phyloP scores from a whole-genome alignment of 257 asterid genomes.

The Haberlea rhodopensis region DNA sequence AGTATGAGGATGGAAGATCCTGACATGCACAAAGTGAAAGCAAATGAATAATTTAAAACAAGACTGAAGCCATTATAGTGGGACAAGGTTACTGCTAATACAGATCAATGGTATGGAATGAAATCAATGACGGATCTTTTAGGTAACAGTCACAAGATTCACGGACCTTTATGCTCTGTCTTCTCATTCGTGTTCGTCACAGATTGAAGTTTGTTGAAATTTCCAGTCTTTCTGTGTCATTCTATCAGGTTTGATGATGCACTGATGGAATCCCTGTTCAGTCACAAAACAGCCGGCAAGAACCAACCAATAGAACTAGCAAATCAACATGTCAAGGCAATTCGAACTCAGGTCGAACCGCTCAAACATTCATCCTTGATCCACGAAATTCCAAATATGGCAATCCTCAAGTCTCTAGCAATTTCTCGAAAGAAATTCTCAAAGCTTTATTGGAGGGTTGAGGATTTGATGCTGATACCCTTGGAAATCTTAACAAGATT shows the following conservation, averaged over 20 bases:
- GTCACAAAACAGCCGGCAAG: constrained; percentile 39
- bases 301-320: constrained; percentile 29
- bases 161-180: no score
- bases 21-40: constrained; percentile 20
- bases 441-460: constrained; percentile 58
- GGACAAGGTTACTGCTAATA: constrained; percentile 71
- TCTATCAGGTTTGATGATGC: constrained; percentile 66
- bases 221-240: not conserved
- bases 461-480: constrained; percentile 58
- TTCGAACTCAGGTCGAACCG: constrained; percentile 34
- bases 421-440: constrained; percentile 59
- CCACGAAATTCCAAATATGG: constrained; percentile 67
- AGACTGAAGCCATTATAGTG: constrained; percentile 81
- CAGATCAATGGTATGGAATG: constrained; percentile 89
- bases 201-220: not conserved
- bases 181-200: not conserved
- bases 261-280: constrained; percentile 70
- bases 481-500: constrained; percentile 68
- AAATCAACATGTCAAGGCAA: constrained; percentile 26
- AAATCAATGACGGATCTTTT: constrained; percentile 73
- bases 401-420: constrained; percentile 65
- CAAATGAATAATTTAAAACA: constrained; percentile 25
- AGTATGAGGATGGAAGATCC: no score
- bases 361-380: constrained; percentile 66
- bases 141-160: constrained; percentile 36